phyloP scores from a whole-genome alignment of 225 moss, liverwort and hornwort genomes.

The Sphagnum tenellum region DNA sequence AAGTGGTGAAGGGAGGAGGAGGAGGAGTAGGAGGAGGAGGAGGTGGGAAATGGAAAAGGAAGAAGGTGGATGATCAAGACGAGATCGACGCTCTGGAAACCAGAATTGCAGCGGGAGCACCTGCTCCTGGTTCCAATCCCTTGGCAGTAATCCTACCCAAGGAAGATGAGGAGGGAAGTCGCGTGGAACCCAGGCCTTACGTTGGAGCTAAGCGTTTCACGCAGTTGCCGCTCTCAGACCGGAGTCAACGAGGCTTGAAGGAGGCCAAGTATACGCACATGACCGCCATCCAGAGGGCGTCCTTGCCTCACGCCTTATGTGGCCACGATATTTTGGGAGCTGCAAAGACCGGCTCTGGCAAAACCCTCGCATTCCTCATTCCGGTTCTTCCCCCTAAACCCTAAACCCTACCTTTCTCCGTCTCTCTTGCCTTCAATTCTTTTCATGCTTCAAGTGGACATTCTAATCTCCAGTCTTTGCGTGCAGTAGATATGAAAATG shows the following conservation, averaged over 20 bases:
- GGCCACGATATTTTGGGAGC: slow-evolving; percentile 93
- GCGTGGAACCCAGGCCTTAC: slow-evolving; percentile 33
- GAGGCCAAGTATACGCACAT: slow-evolving; percentile 73
- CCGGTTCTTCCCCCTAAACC: slow-evolving; percentile 39
- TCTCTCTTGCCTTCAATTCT: neutral
- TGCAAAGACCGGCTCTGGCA: slow-evolving; percentile 96
- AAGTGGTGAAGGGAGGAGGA: neutral
- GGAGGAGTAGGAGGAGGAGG: neutral
- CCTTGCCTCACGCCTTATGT: slow-evolving; percentile 83
- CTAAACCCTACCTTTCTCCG: neutral
- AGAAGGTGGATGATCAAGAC: slow-evolving; percentile 53
- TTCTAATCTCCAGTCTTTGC: neutral
- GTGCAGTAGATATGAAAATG: too few species aligned
- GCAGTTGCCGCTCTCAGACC: slow-evolving; percentile 73
- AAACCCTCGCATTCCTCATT: slow-evolving; percentile 81
- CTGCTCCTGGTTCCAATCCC: slow-evolving; percentile 72
- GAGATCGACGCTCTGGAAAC: slow-evolving; percentile 56
- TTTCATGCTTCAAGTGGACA: neutral
- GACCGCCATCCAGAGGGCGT: slow-evolving; percentile 95
- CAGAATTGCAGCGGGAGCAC: slow-evolving; percentile 72
- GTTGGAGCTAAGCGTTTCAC: slow-evolving; percentile 72
- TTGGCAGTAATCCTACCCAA: slow-evolving; percentile 45
- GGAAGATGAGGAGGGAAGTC: slow-evolving; percentile 6
- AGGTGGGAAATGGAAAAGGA: slow-evolving; percentile 27
- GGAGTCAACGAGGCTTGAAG: slow-evolving; percentile 70